Percentiles rank a stretch among this genome's conserved stretches.
These are phyloP conservation scores for Funneliformis caledonium DNA, from an alignment of 371 early-diverging fungal genomes.

Conservation along the genomic window DNA sequence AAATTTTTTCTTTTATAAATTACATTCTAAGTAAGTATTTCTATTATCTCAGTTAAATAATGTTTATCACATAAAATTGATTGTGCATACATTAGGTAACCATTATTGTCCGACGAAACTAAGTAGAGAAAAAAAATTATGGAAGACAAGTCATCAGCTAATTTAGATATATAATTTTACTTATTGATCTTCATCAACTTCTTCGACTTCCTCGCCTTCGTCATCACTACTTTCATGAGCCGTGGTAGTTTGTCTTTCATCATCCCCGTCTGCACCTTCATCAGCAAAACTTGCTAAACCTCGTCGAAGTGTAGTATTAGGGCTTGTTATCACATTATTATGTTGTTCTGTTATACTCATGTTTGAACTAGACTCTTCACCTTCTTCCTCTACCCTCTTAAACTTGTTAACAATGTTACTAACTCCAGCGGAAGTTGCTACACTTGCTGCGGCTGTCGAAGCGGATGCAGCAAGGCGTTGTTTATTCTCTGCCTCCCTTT, in stretches of 20 bases:
- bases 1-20: too few species aligned
- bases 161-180: not conserved
- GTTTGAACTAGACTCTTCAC: not conserved
- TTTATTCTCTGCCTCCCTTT: slow-evolving; percentile 20
- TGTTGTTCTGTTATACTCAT: not conserved
- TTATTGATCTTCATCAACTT: not conserved
- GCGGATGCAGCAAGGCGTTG: not conserved
- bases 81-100: too few species aligned
- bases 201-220: not conserved
- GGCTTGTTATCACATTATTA: not conserved
- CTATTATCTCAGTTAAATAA: too few species aligned
- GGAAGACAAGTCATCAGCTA: too few species aligned
- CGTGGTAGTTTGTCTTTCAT: slow-evolving; percentile 15
- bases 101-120: too few species aligned
- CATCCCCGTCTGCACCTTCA: slow-evolving; percentile 24
- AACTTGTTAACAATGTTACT: not conserved
- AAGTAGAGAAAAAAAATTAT: too few species aligned
- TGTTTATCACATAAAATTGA: too few species aligned
- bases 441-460: not conserved
- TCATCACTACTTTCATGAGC: slow-evolving; percentile 26
- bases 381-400: not conserved
- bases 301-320: not conserved
- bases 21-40: too few species aligned
- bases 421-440: not conserved
- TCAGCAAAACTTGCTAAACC: slow-evolving; percentile 1